Percentiles rank a stretch among this genome's conserved stretches.
Conservation (phyloP, 2,329 filamentous ascomycete species). For the Ceratocystis colombiana region DNA sequence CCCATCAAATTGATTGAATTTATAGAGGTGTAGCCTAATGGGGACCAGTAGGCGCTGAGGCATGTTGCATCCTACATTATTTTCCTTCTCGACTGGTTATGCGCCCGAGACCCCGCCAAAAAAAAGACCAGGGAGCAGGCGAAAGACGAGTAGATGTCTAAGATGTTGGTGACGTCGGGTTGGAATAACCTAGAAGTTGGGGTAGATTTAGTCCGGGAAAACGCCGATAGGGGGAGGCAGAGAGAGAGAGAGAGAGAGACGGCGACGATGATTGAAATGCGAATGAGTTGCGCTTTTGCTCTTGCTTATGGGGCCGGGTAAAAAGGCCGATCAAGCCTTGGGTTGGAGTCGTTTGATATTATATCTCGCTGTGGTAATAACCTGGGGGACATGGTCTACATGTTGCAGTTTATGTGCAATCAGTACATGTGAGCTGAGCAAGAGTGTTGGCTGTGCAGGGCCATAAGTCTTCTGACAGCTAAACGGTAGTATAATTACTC, state of each 20-base stretch:
- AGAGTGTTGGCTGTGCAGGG: slow-evolving; percentile 14
- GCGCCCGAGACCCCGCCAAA: slow-evolving; percentile 2
- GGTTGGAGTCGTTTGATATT: background rate
- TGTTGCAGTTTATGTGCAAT: background rate
- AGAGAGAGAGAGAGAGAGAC: no score
- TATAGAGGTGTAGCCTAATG: background rate
- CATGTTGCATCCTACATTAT: background rate
- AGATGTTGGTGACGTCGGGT: background rate
- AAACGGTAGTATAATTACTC: background rate
- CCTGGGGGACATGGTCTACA: background rate
- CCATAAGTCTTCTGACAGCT: background rate
- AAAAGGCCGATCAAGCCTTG: no score
- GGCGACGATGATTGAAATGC: no score
- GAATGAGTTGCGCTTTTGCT: no score
- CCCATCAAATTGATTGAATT: background rate
- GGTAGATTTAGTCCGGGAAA: background rate
- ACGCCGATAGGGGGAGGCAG: background rate
- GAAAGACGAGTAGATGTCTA: background rate
- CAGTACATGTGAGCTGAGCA: slow-evolving; percentile 1
- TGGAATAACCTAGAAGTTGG: background rate
- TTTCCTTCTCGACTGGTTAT: background rate
- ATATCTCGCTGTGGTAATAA: background rate
- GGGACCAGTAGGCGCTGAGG: background rate
- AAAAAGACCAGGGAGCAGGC: background rate
- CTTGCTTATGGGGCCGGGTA: no score